phyloP scores from a whole-genome alignment of 1,284 basidiomycete genomes.

The Macrocystidia cucumis region DNA sequence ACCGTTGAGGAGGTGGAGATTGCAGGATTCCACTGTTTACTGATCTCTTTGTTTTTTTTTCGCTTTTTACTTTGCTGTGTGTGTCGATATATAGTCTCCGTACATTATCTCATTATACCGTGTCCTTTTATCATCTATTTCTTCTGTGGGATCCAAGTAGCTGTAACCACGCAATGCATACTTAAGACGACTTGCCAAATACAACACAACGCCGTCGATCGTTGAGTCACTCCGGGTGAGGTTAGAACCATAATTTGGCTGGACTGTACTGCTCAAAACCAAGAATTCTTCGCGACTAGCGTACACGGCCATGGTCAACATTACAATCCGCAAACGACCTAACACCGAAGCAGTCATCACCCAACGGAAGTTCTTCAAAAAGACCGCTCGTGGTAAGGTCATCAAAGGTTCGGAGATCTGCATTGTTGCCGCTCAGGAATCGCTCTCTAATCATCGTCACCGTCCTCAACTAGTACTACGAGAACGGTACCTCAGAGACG shows the following conservation, averaged over 20 bases:
- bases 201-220: no score
- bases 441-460: neutral
- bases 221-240: no score
- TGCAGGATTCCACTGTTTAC: conserved; percentile 70
- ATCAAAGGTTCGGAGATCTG: conserved; percentile 60
- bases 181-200: no score
- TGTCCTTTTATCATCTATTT: no score
- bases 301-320: conserved; percentile 38
- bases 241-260: no score
- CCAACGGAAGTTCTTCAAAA: conserved; percentile 89
- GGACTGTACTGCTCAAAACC: no score
- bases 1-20: conserved; percentile 61
- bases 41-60: conserved; percentile 19
- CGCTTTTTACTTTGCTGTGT: no score
- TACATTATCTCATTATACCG: no score
- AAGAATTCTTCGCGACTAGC: no score
- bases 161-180: no score
- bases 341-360: conserved; percentile 68
- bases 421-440: neutral
- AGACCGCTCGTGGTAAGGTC: conserved; percentile 92
- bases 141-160: no score
- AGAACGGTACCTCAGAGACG: conserved; percentile 91
- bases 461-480: conserved; percentile 57
- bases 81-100: no score
- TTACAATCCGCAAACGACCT: conserved; percentile 75